Base-by-base conservation (phyloP, 2,329 filamentous ascomycete genomes). In the Fusarium lateritium region DNA sequence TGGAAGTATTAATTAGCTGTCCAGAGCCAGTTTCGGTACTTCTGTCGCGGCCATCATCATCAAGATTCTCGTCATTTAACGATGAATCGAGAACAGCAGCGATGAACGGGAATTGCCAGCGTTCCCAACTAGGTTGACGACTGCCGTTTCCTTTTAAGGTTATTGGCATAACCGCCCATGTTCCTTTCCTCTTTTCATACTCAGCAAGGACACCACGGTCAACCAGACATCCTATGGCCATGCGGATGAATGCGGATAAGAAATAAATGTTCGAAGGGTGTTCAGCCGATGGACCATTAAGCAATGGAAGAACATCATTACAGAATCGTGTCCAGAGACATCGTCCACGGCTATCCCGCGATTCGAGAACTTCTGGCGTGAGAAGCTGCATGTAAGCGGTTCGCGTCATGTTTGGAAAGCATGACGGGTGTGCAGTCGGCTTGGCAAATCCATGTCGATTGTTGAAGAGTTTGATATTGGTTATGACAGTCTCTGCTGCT, bases 401-500 rank as follows among this genome's bases (percentile, higher is more conserved):
- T 3, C 38, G 24, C 4, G 60, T 56, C 38, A 78, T 67, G 3
- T 26, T 36, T 2, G 63, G 61, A 22, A 50, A 53, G 40, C 74
- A 75, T 13, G 74, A 76, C 2, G 75, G 75, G 26, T 77, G 76
- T 0, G 60, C 44, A 3, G 71, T 70, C 11, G 69, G 56, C 6
- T 28, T 53, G 26, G 11, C 13, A 8, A 50, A 31, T 6, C 11
- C 22, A 33, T 13, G n/a, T 42, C 21, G 33, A 21, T 43, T 21
- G 8, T 28, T 11, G n/a, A 39, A 17, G 13, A 72, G 59, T 24
- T 49, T 64, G 7, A 71, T 75, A 24, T 75, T 76, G 2, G 62
- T 67, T 19, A 79, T 70, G 3, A 79, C 73, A 2, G 73, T 77
- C 58, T 79, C 77, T 15, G 75, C 73, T 5, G 75, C 69, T 7